phyloP scores from a whole-genome alignment of 345 rosid species.

The Bruguiera parviflora region DNA sequence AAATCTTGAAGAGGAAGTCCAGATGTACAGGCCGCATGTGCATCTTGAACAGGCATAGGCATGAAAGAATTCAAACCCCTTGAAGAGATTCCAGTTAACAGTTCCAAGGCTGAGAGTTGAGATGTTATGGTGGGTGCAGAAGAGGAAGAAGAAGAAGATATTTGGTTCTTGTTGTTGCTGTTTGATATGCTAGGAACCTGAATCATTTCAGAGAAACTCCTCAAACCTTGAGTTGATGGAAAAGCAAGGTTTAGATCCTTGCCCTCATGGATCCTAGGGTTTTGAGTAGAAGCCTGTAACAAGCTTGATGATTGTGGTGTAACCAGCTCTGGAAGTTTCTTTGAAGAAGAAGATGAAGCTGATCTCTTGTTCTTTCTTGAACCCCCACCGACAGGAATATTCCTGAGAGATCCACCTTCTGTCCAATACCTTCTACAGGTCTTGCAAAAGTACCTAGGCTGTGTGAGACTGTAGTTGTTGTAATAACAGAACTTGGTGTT shows the following conservation, averaged over 20 bases:
- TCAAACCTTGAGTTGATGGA: slow-evolving; percentile 45
- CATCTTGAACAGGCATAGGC: slow-evolving; percentile 23
- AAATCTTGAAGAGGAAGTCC: slow-evolving; percentile 39
- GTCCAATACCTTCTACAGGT: slow-evolving; percentile 65
- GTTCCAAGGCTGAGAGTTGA: slow-evolving; percentile 25
- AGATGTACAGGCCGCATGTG: slow-evolving; percentile 20
- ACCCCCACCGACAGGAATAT: slow-evolving; percentile 62
- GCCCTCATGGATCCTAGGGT: slow-evolving; percentile 53
- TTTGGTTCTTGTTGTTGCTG: slow-evolving; percentile 8
- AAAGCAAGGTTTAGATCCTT: slow-evolving; percentile 87
- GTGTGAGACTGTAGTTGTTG: slow-evolving; percentile 57
- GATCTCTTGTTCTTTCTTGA: slow-evolving; percentile 61
- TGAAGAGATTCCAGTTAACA: slow-evolving; percentile 19
- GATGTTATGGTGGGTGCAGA: slow-evolving; percentile 16
- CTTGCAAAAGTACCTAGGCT: slow-evolving; percentile 60
- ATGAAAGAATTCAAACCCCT: slow-evolving; percentile 30
- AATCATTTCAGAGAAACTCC: slow-evolving; percentile 58
- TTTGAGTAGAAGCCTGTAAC: slow-evolving; percentile 34
- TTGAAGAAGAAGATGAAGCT: slow-evolving; percentile 38
- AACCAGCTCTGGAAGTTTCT: slow-evolving; percentile 60
- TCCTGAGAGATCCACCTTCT: slow-evolving; percentile 53
- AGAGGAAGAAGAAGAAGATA: slow-evolving; percentile 15
- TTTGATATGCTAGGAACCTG: slow-evolving; percentile 40
- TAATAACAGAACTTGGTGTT: slow-evolving; percentile 58
- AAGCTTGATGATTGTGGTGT: slow-evolving; percentile 32